phyloP scores from a whole-genome alignment of 768 basidiomycete species.

The Trametes cingulata region DNA sequence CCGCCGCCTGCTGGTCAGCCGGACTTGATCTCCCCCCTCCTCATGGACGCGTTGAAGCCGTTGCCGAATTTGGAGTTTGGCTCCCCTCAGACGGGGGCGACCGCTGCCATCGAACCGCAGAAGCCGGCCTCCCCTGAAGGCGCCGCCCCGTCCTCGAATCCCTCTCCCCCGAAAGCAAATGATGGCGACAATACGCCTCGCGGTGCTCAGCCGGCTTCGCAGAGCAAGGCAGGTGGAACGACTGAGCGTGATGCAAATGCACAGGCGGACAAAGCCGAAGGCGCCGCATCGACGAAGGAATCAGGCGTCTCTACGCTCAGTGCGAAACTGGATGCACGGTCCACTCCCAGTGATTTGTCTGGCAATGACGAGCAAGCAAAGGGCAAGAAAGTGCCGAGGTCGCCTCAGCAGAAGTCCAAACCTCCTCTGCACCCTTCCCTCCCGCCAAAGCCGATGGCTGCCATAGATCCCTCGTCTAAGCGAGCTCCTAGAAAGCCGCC shows the following conservation, averaged over 20 bases:
- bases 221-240: not conserved
- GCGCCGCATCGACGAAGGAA: not conserved
- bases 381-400: constrained; percentile 10
- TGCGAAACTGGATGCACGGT: not conserved
- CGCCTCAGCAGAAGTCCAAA: constrained; percentile 21
- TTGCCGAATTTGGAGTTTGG: constrained; percentile 48
- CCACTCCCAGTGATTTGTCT: constrained; percentile 9
- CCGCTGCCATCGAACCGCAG: not conserved
- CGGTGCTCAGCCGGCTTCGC: not conserved
- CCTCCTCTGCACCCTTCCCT: constrained; percentile 46
- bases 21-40: constrained; percentile 61
- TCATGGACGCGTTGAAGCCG: constrained; percentile 61
- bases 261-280: not conserved
- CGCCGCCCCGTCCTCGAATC: not conserved
- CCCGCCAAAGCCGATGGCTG: constrained; percentile 45
- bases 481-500: constrained; percentile 2
- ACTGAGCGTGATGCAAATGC: not conserved
- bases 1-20: not conserved
- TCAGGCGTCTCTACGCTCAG: no score
- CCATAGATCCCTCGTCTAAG: constrained; percentile 22
- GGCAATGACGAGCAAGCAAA: constrained; percentile 6
- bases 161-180: not conserved
- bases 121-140: not conserved
- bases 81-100: constrained; percentile 2
- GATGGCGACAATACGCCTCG: constrained; percentile 11